phyloP scores from a whole-genome alignment of 352 stramenopile genomes.

The Elongisporangium senticosum region DNA sequence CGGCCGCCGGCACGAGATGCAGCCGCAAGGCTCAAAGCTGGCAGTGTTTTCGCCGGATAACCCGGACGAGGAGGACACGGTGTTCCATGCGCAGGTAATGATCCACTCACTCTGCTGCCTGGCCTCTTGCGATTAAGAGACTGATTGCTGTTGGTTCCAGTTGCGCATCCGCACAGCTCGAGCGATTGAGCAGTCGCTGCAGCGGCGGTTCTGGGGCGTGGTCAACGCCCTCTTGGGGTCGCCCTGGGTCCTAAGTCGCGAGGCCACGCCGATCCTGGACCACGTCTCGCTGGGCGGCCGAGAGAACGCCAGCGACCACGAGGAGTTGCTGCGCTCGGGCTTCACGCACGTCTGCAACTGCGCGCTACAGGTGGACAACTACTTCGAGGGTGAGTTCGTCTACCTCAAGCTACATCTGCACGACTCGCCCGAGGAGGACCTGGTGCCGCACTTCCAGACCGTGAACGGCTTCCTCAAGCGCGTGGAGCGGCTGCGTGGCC shows the following conservation, averaged over 20 bases:
- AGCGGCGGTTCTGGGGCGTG: constrained; percentile 12
- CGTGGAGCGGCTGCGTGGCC: constrained; percentile 39
- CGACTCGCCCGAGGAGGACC: constrained; percentile 44
- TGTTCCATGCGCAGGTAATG: constrained; percentile 32
- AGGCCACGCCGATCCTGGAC: constrained; percentile 33
- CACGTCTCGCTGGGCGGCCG: constrained; percentile 43
- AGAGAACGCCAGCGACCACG: constrained; percentile 33
- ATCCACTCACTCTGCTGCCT: not conserved
- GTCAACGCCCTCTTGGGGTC: constrained; percentile 19
- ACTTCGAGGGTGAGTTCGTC: constrained; percentile 62
- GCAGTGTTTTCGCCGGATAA: constrained; percentile 44
- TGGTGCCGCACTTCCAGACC: constrained; percentile 48
- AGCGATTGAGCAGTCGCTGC: constrained; percentile 22
- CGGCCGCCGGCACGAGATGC: constrained; percentile 27
- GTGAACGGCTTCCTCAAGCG: constrained; percentile 47
- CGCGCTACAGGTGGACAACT: constrained; percentile 36
- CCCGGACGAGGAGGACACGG: constrained; percentile 46
- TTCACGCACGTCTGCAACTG: constrained; percentile 70
- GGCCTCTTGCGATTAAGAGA: too few species aligned
- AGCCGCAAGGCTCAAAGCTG: constrained; percentile 19
- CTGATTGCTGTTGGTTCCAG: constrained; percentile 9
- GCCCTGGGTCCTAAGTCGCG: constrained; percentile 10
- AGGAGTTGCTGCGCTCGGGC: constrained; percentile 30
- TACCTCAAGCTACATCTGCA: constrained; percentile 55
- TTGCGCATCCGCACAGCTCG: constrained; percentile 35